Evolutionary conservation across 805 yeast species (phyloP).

Genomic region (Isabelozyma pseudorhagii): DNA sequence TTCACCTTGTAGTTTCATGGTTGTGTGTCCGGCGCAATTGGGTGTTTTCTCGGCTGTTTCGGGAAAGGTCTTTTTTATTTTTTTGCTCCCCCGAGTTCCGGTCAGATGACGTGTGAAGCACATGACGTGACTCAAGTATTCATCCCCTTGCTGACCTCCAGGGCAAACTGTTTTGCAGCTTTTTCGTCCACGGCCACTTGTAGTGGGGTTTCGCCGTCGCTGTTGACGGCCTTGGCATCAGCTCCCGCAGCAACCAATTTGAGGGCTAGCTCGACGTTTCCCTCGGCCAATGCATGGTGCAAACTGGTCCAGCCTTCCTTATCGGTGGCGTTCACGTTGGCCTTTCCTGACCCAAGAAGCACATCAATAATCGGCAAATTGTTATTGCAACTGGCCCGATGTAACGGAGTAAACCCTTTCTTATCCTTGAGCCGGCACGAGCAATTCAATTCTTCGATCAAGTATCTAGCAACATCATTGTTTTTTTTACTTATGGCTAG

Average conservation of each 20-base stretch:
- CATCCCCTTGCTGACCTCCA: neutral
- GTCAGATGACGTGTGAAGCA: neutral
- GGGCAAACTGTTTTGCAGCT: slow-evolving; percentile 20
- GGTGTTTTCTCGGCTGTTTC: slow-evolving; percentile 14
- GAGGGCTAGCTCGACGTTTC: slow-evolving; percentile 74
- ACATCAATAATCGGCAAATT: slow-evolving; percentile 52
- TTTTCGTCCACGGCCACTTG: slow-evolving; percentile 34
- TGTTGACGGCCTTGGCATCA: slow-evolving; percentile 44
- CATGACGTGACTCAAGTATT: neutral
- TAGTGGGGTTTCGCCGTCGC: slow-evolving; percentile 47
- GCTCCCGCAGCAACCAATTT: slow-evolving; percentile 66
- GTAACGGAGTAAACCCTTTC: slow-evolving; percentile 64
- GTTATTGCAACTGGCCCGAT: slow-evolving; percentile 82
- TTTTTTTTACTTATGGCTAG: slow-evolving; percentile 73
- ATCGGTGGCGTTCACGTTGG: slow-evolving; percentile 70
- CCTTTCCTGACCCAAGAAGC: slow-evolving; percentile 49
- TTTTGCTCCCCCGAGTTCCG: neutral
- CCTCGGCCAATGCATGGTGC: slow-evolving; percentile 90
- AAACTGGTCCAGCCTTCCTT: slow-evolving; percentile 77
- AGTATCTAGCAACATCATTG: slow-evolving; percentile 45
- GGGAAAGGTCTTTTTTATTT: slow-evolving; percentile 5
- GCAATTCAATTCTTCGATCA: slow-evolving; percentile 56
- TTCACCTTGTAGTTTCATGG: too few species aligned
- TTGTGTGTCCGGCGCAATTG: neutral
- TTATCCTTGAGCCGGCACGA: slow-evolving; percentile 66